Evolutionary conservation across 2,329 filamentous ascomycete genomes (phyloP), one percentile per base, ranked within the genome.

Genomic region (Talaromyces sp.): DNA sequence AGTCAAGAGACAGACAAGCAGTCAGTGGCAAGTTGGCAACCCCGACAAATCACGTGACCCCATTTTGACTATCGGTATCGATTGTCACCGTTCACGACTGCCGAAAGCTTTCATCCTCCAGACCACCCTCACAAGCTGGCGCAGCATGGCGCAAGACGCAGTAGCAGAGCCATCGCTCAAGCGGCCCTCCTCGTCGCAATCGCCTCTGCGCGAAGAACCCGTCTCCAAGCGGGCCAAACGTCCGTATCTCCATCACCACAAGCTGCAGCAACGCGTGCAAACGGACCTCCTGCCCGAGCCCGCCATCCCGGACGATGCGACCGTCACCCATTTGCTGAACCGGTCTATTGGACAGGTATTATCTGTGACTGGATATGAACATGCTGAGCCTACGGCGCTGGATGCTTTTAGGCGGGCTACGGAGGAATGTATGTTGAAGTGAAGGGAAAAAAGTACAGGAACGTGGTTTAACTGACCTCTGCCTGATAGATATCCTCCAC

Each of bases 371-470:
- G 85, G 85, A 3, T 87, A 85, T 68, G 82, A 84, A 33, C 70
- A 79, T 60, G 82, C 82, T 27, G 79, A 80, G 58, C 80, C 84
- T 10, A 77, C 80, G 27, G 86, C 84, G 47, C 68, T 88, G 65
- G 82, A 87, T 66, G 78, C 79, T 66, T 82, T 88, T 63, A 76
- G 82, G 58, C 77, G 76, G 60, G 75, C 81, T 49, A 78, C 82
- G 25, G 84, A 88, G 73, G 83, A 85, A 71, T 87, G 84, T 86
- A 83, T 68, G 82, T 70, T 65, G 32, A 11, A 25, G n/a, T 1
- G 6, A 25, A 47, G n/a, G 22, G 33, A 15, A 36, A 13, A 47
- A 25, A 47, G 36, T n/a, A 17, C 36, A 44, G 17, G 17, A 47
- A 25, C 4, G 33, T 39, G 13, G 15, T 39, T 39, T 8, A 8